These are phyloP conservation scores for Candida corydali DNA, from an alignment of 805 yeast species.

Conservation along the genomic window DNA sequence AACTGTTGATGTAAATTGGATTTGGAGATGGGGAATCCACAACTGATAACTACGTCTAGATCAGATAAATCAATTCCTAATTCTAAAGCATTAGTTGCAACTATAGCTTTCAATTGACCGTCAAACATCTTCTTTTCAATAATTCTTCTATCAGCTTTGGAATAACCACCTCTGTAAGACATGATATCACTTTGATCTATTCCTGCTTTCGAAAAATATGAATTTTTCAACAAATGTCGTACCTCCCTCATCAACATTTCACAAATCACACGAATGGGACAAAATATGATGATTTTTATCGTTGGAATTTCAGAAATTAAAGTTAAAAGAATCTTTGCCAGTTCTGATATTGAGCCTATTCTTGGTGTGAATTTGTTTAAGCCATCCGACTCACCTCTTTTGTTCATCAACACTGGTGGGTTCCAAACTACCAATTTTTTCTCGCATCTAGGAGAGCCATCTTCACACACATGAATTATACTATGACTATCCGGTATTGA, in stretches of 20 bases:
- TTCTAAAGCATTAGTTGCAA: constrained; percentile 94
- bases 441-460: constrained; percentile 86
- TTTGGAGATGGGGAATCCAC: constrained; percentile 88
- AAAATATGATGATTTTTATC: constrained; percentile 83
- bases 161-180: constrained; percentile 95
- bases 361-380: constrained; percentile 31
- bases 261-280: constrained; percentile 80
- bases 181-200: constrained; percentile 55
- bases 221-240: constrained; percentile 44
- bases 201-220: constrained; percentile 39
- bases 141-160: constrained; percentile 76
- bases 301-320: constrained; percentile 50
- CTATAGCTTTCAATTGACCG: constrained; percentile 79
- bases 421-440: constrained; percentile 80
- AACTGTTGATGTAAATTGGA: constrained; percentile 91
- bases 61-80: constrained; percentile 94
- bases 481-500: constrained; percentile 48
- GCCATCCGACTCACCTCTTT: constrained; percentile 40
- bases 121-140: constrained; percentile 89
- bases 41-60: constrained; percentile 84
- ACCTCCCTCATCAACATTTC: constrained; percentile 86
- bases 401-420: constrained; percentile 63
- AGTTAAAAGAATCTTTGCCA: constrained; percentile 69
- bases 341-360: constrained; percentile 67
- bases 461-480: constrained; percentile 59